phyloP scores from a whole-genome alignment of 441 rosid species.

The Erodium texanum region DNA sequence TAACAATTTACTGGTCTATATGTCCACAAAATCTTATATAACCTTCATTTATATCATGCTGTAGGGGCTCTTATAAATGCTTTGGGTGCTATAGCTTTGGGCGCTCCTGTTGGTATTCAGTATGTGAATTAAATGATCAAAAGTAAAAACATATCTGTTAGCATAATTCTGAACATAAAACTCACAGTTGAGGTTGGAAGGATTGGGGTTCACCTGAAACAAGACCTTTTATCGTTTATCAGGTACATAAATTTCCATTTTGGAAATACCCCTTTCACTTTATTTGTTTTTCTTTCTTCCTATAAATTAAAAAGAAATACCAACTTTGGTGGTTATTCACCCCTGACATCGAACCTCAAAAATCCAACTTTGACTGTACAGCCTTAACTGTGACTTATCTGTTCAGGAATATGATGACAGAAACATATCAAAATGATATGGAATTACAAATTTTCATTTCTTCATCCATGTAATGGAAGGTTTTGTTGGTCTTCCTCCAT shows the following conservation, averaged over 20 bases:
- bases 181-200: slow-evolving; percentile 23
- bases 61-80: slow-evolving; percentile 64
- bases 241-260: not conserved
- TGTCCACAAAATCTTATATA: not conserved
- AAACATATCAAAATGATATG: slow-evolving; percentile 2
- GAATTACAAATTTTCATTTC: not conserved
- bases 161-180: slow-evolving; percentile 19
- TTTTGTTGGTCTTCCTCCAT: not conserved
- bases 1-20: not conserved
- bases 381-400: slow-evolving; percentile 16
- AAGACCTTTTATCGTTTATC: not conserved
- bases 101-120: slow-evolving; percentile 72
- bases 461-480: not conserved
- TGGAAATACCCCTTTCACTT: not conserved
- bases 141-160: slow-evolving; percentile 12
- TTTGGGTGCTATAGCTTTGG: slow-evolving; percentile 68
- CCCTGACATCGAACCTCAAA: not conserved
- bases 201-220: slow-evolving; percentile 2
- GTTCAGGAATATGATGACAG: slow-evolving; percentile 6
- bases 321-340: not conserved
- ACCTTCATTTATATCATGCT: slow-evolving; percentile 7
- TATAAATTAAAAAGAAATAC: not conserved
- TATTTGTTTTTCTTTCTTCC: not conserved
- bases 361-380: not conserved
- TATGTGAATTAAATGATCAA: slow-evolving; percentile 29